Evolutionary conservation across 2,329 filamentous ascomycete genomes (phyloP).

Genomic region (Elsinoe arachidis): DNA sequence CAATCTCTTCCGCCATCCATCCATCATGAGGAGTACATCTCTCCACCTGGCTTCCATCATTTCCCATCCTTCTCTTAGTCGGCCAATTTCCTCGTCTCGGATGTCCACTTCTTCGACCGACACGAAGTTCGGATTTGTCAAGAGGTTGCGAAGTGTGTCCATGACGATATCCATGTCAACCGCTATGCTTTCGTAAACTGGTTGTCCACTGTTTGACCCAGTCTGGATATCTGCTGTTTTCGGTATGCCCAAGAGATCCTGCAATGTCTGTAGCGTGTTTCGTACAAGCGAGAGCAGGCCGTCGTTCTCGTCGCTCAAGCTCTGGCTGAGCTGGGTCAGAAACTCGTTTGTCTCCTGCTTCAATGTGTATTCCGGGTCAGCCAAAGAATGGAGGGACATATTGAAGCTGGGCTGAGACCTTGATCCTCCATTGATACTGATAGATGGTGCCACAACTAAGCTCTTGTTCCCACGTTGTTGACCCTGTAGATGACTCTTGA

Average conservation of each 20-base stretch:
- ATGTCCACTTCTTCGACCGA: conserved; percentile 87
- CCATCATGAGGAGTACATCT: conserved; percentile 83
- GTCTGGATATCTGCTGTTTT: conserved; percentile 25
- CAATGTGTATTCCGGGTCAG: conserved; percentile 57
- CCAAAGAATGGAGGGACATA: conserved; percentile 41
- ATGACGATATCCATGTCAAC: conserved; percentile 67
- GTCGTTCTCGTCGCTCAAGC: conserved; percentile 87
- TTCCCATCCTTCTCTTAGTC: conserved; percentile 78
- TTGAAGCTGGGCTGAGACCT: conserved; percentile 43
- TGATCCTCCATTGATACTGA: conserved; percentile 38
- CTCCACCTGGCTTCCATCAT: conserved; percentile 88
- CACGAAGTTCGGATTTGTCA: conserved; percentile 95
- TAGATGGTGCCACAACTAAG: conserved; percentile 36
- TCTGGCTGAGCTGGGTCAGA: conserved; percentile 72
- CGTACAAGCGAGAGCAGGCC: conserved; percentile 63
- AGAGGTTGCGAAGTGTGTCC: conserved; percentile 68
- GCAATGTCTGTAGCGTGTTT: conserved; percentile 61
- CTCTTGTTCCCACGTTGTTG: conserved; percentile 42
- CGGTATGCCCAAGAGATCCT: conserved; percentile 51
- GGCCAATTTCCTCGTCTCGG: conserved; percentile 82
- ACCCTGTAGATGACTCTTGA: conserved; percentile 80
- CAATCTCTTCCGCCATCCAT: conserved; percentile 82
- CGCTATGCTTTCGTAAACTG: conserved; percentile 59
- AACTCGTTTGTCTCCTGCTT: conserved; percentile 86
- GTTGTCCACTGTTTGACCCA: conserved; percentile 16